Evolutionary conservation across 257 asterid species (phyloP).

Genomic region (Scutellaria barbata): DNA sequence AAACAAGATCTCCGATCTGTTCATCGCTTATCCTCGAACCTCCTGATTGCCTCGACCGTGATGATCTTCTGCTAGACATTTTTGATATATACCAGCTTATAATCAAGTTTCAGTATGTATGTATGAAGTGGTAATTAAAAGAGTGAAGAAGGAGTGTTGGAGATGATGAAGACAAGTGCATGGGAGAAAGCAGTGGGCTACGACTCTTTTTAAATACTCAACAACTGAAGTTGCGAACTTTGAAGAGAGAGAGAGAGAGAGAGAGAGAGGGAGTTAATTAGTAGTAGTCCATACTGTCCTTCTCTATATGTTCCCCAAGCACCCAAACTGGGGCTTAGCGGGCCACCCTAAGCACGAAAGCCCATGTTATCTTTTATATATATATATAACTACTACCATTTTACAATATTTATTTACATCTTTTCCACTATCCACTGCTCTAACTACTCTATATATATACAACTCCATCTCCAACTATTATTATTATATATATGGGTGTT

Average conservation of each 20-base stretch:
- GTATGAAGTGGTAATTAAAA: too few species aligned
- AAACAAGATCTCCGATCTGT: conserved; percentile 85
- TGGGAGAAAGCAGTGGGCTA: conserved; percentile 72
- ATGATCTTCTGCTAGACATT: conserved; percentile 95
- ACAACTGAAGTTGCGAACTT: background rate
- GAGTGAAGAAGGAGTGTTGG: too few species aligned
- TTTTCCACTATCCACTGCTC: background rate
- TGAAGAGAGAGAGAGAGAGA: conserved; percentile 19
- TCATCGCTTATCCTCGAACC: conserved; percentile 76
- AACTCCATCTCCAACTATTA: too few species aligned
- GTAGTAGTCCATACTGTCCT: too few species aligned
- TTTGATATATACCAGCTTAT: background rate
- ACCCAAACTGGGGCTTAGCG: conserved; percentile 36
- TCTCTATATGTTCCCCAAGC: too few species aligned
- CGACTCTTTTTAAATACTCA: conserved; percentile 53
- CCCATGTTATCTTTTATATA: conserved; percentile 52
- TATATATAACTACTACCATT: conserved; percentile 37
- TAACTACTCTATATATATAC: too few species aligned
- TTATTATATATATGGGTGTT: too few species aligned
- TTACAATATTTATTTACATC: conserved; percentile 11
- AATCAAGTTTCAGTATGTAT: too few species aligned
- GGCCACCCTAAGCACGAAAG: conserved; percentile 49
- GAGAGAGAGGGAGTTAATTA: conserved; percentile 28
- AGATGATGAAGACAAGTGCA: conserved; percentile 80
- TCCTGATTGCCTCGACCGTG: conserved; percentile 81